Evolutionary conservation across 1,284 basidiomycete species (phyloP).

Genomic region (Phenoliferia sp.): DNA sequence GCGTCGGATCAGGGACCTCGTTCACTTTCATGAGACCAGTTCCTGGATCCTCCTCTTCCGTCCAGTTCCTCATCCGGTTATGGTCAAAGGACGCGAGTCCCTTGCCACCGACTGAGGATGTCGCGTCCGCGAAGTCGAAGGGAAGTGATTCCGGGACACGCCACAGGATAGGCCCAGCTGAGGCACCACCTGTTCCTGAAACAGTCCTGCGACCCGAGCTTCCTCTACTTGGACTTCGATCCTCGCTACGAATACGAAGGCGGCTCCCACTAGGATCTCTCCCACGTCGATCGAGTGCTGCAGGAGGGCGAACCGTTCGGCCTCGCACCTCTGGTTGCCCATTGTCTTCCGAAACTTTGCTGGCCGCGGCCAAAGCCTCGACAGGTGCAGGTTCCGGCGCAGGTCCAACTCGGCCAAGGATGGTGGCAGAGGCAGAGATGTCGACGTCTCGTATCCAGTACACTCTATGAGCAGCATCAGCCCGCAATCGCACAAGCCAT

Average conservation of each 20-base stretch:
- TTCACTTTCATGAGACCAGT: constrained; percentile 44
- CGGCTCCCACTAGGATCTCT: constrained; percentile 22
- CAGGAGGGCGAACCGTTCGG: constrained; percentile 14
- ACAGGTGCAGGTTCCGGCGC: not conserved
- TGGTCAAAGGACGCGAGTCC: constrained; percentile 40
- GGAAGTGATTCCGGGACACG: constrained; percentile 65
- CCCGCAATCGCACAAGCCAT: constrained; percentile 82
- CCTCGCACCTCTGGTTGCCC: constrained; percentile 15
- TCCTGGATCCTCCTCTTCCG: constrained; percentile 48
- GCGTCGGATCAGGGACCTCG: constrained; percentile 49
- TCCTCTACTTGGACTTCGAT: constrained; percentile 26
- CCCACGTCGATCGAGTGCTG: constrained; percentile 7
- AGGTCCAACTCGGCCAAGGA: constrained; percentile 38
- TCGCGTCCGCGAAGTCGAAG: constrained; percentile 57
- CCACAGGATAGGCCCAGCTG: constrained; percentile 55
- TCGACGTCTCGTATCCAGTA: constrained; percentile 56
- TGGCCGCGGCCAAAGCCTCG: not conserved
- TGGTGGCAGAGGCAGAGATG: constrained; percentile 46
- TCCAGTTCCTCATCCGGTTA: constrained; percentile 36
- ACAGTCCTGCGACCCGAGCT: constrained; percentile 9
- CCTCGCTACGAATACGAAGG: constrained; percentile 14
- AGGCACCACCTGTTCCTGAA: not conserved
- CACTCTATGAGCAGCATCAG: constrained; percentile 83
- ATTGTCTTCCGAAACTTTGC: not conserved
- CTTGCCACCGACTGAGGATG: constrained; percentile 49